These are phyloP conservation scores for Blyttiomyces sp. DNA, from an alignment of 371 early-diverging fungal species.

Conservation along the genomic window DNA sequence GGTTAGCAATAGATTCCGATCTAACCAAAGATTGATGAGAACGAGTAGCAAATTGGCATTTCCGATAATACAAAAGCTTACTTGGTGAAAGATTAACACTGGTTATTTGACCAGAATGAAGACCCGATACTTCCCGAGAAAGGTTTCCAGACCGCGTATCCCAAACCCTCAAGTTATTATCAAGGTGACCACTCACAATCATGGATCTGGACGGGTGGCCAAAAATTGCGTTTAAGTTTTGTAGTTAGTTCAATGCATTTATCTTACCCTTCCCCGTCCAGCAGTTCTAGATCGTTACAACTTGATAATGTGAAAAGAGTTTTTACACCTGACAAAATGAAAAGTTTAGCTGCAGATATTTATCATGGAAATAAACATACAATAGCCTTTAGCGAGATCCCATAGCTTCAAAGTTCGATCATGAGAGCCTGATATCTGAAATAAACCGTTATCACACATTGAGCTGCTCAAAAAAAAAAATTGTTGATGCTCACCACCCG, in stretches of 20 bases:
- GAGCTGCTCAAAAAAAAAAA: neutral
- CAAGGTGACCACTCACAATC: constrained; percentile 89
- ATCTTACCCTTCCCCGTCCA: constrained; percentile 75
- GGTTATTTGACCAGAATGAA: constrained; percentile 87
- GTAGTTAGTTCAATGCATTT: neutral
- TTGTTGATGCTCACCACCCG: constrained; percentile 63
- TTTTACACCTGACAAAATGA: constrained; percentile 46
- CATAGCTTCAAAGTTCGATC: constrained; percentile 94
- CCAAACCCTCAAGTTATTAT: constrained; percentile 88
- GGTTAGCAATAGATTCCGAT: constrained; percentile 72
- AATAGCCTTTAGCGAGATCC: constrained; percentile 86
- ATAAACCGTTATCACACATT: neutral
- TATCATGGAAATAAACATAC: constrained; percentile 53
- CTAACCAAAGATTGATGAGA: constrained; percentile 31
- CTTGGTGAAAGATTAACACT: constrained; percentile 71
- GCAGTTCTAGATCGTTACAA: constrained; percentile 84
- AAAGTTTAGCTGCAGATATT: neutral
- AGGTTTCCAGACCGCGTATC: constrained; percentile 79
- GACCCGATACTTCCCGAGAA: constrained; percentile 74
- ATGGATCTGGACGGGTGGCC: no score
- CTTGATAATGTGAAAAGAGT: constrained; percentile 92
- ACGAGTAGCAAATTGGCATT: neutral
- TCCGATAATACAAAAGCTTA: constrained; percentile 26
- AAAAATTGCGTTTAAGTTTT: no score
- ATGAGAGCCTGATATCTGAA: constrained; percentile 84